A percentile compares a stretch with the other conserved stretches of the same genome.
phyloP scores from a whole-genome alignment of 177 flowering plant species.

The Telopea speciosissima region DNA sequence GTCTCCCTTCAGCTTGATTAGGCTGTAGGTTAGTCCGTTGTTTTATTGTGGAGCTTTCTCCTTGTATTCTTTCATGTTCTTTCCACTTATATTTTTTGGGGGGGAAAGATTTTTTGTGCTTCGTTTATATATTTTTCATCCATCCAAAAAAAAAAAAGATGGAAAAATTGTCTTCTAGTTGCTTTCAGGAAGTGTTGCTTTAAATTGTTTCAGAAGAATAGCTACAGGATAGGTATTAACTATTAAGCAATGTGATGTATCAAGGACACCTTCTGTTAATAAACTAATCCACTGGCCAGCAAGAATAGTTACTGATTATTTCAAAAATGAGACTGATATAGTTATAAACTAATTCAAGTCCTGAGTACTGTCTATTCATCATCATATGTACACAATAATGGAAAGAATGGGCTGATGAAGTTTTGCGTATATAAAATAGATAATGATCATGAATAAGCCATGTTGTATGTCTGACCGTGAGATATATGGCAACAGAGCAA shows the following conservation, averaged over 20 bases:
- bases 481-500: too few relatives aligned
- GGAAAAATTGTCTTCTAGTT: neutral
- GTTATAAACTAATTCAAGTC: neutral
- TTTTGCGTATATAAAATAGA: neutral
- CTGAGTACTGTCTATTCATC: neutral
- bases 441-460: too few relatives aligned
- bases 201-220: neutral
- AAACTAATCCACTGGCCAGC: neutral
- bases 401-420: neutral
- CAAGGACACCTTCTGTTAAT: neutral
- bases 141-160: too few relatives aligned
- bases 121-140: too few relatives aligned
- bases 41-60: too few relatives aligned
- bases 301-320: too few relatives aligned
- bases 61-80: too few relatives aligned
- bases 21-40: too few relatives aligned
- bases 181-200: neutral
- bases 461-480: too few relatives aligned
- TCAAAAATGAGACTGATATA: neutral
- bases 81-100: too few relatives aligned
- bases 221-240: neutral
- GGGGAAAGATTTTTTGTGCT: too few relatives aligned
- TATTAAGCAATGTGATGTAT: neutral
- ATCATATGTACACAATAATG: neutral
- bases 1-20: too few relatives aligned